Evolutionary conservation across 2,329 filamentous ascomycete genomes (phyloP).

Genomic region (Hypoxylon sp.): DNA sequence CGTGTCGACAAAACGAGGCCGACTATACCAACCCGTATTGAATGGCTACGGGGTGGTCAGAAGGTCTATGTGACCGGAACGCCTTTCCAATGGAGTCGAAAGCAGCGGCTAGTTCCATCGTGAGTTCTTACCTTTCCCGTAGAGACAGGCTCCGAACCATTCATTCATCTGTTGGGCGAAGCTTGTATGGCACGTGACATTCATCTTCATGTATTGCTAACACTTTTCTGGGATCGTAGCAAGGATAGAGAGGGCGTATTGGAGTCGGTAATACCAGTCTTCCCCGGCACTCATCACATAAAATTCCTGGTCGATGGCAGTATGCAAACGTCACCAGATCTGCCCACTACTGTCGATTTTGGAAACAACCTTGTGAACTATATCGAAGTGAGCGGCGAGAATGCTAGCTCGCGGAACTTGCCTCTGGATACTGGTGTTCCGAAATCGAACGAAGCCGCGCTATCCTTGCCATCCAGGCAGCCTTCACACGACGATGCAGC

Average conservation of each 20-base stretch:
- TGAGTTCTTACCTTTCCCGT: conserved; percentile 63
- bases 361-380: conserved; percentile 99
- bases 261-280: conserved; percentile 82
- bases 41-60: conserved; percentile 86
- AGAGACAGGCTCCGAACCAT: conserved; percentile 6
- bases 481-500: conserved; percentile 57
- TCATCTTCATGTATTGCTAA: conserved; percentile 29
- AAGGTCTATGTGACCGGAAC: conserved; percentile 97
- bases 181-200: background rate
- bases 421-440: conserved; percentile 49
- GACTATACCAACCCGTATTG: conserved; percentile 84
- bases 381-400: conserved; percentile 83
- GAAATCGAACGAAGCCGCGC: conserved; percentile 47
- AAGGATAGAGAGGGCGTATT: conserved; percentile 72
- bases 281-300: conserved; percentile 94
- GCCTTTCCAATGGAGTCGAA: conserved; percentile 97
- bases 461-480: conserved; percentile 50
- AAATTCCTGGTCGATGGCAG: conserved; percentile 95
- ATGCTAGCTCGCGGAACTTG: conserved; percentile 45
- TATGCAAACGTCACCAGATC: conserved; percentile 86
- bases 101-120: conserved; percentile 87
- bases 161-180: conserved; percentile 6
- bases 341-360: conserved; percentile 96
- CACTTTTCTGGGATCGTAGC: conserved; percentile 51
- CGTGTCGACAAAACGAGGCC: conserved; percentile 79